Evolutionary conservation across 108 stramenopile species (phyloP).

Genomic region (Cylindrotheca closterium): DNA sequence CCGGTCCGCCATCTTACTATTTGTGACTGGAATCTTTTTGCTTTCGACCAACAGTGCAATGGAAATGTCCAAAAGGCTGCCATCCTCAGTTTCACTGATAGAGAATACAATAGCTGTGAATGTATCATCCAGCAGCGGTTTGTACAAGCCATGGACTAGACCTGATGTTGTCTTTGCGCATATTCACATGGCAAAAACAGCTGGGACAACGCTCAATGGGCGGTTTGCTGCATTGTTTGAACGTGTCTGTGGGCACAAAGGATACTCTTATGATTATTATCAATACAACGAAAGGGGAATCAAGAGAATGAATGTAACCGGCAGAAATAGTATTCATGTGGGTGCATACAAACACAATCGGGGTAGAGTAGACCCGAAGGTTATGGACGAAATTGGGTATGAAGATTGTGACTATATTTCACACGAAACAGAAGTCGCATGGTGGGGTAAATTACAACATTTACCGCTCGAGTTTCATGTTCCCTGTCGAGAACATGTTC

Average conservation of each 20-base stretch:
- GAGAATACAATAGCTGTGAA: no score
- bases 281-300: slow-evolving; percentile 20
- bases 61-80: no score
- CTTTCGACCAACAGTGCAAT: no score
- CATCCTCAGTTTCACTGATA: no score
- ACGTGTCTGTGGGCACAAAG: slow-evolving; percentile 45
- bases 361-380: slow-evolving; percentile 9
- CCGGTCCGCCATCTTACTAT: no score
- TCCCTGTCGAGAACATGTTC: slow-evolving; percentile 45
- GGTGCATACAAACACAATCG: slow-evolving; percentile 2
- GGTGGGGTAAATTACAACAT: background rate
- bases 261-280: slow-evolving; percentile 31
- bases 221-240: slow-evolving; percentile 31
- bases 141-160: no score
- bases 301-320: background rate
- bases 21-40: no score
- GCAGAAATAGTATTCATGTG: background rate
- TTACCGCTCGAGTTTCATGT: slow-evolving; percentile 39
- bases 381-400: slow-evolving; percentile 34
- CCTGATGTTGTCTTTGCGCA: slow-evolving; percentile 31
- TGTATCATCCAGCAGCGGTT: no score
- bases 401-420: slow-evolving; percentile 47
- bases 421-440: slow-evolving; percentile 6
- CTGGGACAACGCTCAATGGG: slow-evolving; percentile 35
- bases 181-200: slow-evolving; percentile 41